These are phyloP conservation scores for Balansia obtecta DNA, from an alignment of 2,329 filamentous ascomycete genomes.

Conservation along the genomic window DNA sequence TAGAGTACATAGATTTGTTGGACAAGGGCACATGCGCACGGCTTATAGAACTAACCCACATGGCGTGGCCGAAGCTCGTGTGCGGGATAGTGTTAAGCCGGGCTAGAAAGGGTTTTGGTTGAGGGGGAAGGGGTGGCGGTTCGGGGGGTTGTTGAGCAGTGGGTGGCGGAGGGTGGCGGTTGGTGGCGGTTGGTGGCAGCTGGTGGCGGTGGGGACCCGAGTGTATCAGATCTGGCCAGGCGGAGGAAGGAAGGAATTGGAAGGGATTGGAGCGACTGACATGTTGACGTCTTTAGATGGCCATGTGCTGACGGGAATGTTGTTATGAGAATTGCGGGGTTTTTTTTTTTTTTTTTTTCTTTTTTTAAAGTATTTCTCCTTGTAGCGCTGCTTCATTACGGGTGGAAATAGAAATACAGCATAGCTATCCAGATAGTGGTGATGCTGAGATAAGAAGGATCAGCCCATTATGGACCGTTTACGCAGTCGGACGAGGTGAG, in stretches of 20 bases:
- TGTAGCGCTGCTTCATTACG: no score
- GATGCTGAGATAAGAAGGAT: no score
- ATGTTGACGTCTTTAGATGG: no score
- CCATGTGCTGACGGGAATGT: neutral
- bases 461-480: no score
- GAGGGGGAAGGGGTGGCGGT: neutral
- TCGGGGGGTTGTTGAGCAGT: constrained; percentile 3
- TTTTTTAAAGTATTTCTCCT: no score
- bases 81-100: constrained; percentile 3
- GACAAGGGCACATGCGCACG: neutral
- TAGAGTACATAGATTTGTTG: no score
- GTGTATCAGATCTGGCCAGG: neutral
- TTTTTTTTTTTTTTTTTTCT: no score
- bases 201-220: constrained; percentile 1
- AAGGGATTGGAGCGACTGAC: no score
- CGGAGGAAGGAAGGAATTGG: neutral
- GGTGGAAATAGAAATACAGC: no score
- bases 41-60: constrained; percentile 1
- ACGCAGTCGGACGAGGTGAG: no score
- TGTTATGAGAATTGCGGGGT: no score
- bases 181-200: constrained; percentile 2
- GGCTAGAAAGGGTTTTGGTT: neutral
- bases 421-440: no score
- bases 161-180: constrained; percentile 1
- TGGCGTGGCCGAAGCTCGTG: constrained; percentile 7